These are phyloP conservation scores for Pichia eremophila DNA, from an alignment of 805 yeast genomes.

Conservation along the genomic window DNA sequence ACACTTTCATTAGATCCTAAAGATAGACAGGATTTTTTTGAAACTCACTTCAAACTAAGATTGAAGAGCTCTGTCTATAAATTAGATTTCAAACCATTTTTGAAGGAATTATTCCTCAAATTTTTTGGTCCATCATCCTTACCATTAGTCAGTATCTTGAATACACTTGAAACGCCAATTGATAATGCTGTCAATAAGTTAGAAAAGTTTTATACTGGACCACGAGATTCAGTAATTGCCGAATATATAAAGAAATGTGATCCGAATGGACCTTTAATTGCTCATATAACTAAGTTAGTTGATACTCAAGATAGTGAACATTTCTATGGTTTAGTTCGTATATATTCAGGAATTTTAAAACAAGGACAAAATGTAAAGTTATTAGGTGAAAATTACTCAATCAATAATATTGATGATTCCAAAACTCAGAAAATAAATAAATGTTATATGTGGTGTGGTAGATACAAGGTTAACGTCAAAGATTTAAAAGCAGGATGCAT, in stretches of 20 bases:
- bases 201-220: constrained; percentile 21
- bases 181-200: constrained; percentile 23
- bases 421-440: constrained; percentile 32
- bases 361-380: constrained; percentile 41
- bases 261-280: constrained; percentile 35
- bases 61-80: constrained; percentile 31
- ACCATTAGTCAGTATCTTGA: constrained; percentile 47
- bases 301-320: constrained; percentile 43
- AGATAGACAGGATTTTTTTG: constrained; percentile 35
- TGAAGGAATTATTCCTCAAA: constrained; percentile 42
- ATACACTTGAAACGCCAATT: constrained; percentile 30
- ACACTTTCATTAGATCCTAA: constrained; percentile 44
- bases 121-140: constrained; percentile 42
- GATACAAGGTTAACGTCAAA: constrained; percentile 52
- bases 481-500: constrained; percentile 45
- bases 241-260: constrained; percentile 25
- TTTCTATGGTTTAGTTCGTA: constrained; percentile 51
- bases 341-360: constrained; percentile 50
- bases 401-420: constrained; percentile 45
- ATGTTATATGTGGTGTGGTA: constrained; percentile 53
- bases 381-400: constrained; percentile 43
- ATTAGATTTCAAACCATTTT: constrained; percentile 49
- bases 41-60: constrained; percentile 37
- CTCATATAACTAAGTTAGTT: constrained; percentile 49
- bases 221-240: constrained; percentile 11